Evolutionary conservation across 169 alveolate genomes (phyloP), one percentile per base, ranked within the genome.

Genomic region (Cryptosporidium meleagridis): DNA sequence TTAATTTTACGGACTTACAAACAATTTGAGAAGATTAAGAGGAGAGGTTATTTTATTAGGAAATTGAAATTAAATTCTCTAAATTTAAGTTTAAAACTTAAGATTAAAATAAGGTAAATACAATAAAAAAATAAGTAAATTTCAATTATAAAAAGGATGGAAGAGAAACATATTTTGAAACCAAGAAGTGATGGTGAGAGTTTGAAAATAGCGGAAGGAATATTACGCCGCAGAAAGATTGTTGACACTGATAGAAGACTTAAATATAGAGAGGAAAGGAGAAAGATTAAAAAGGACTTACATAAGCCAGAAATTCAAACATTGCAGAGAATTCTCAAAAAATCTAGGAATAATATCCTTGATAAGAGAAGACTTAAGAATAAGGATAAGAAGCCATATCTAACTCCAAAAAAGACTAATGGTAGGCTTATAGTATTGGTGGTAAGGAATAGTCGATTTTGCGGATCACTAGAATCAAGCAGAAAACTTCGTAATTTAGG

Each of bases 141-240:
- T 26, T 55, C 0, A 10, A 10, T 9, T 7, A 26, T 23, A 6
- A n/a, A 10, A 23, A 73, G 21, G 35, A 62, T 65, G 73, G 89
- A 61, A 26, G 33, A 41, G 33, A 48, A 31, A 8, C 75, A 80
- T 37, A 80, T 80, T 16, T 41, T 80, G 37, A 80, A 70, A 33
- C 89, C 89, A 26, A 80, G 75, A 80, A 80, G 26, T 59, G 80
- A 80, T 16, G 89, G 89, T 5, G 89, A 80, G 26, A 67, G 52
- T 31, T 37, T 80, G 7, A 80, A 80, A 52, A 65, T 80, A 37
- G 89, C 89, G 14, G 89, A 80, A 23, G 89, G 80, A 37, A 26
- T 80, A 8, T 29, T 80, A 18, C 68, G 89, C 6, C 75, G 89
- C 7, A 80, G 89, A 37, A 80, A 59, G 26, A 37, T 61, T 9